Evolutionary conservation across 2,329 filamentous ascomycete genomes (phyloP).

Genomic region (Neonectria sp.): DNA sequence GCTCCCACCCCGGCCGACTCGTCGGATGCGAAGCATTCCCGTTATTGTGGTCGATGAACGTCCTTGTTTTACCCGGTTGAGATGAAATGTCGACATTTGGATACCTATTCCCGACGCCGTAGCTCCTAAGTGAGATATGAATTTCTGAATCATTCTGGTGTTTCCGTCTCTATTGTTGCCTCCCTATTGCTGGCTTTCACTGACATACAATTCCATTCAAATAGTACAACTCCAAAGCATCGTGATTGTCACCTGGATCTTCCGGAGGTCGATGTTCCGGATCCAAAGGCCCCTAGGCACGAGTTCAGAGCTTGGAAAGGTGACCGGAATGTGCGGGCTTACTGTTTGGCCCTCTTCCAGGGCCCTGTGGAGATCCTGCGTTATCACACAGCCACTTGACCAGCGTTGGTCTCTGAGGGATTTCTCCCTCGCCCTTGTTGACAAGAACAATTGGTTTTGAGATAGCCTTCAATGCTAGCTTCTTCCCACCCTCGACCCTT

Average conservation of each 20-base stretch:
- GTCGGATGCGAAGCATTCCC: slow-evolving; percentile 47
- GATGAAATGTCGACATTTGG: slow-evolving; percentile 36
- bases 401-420: slow-evolving; percentile 51
- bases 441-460: slow-evolving; percentile 54
- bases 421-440: slow-evolving; percentile 45
- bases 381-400: slow-evolving; percentile 54
- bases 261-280: slow-evolving; percentile 33
- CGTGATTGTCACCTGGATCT: slow-evolving; percentile 38
- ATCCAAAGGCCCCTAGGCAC: slow-evolving; percentile 43
- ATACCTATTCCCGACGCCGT: slow-evolving; percentile 35
- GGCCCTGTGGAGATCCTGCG: slow-evolving; percentile 36
- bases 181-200: slow-evolving; percentile 15
- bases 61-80: slow-evolving; percentile 38
- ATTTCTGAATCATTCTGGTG: slow-evolving; percentile 36
- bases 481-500: slow-evolving; percentile 52
- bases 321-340: slow-evolving; percentile 40
- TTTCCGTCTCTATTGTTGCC: slow-evolving; percentile 16
- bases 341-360: slow-evolving; percentile 46
- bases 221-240: slow-evolving; percentile 1
- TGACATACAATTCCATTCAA: slow-evolving; percentile 24
- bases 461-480: slow-evolving; percentile 51
- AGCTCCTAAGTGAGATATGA: slow-evolving; percentile 21
- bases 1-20: slow-evolving; percentile 46
- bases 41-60: slow-evolving; percentile 50
- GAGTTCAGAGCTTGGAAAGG: slow-evolving; percentile 48